Percentiles rank a stretch among this genome's conserved stretches.
Conservation (phyloP, 495 filamentous ascomycete genomes). For the Aspergillus saccharolyticus region DNA sequence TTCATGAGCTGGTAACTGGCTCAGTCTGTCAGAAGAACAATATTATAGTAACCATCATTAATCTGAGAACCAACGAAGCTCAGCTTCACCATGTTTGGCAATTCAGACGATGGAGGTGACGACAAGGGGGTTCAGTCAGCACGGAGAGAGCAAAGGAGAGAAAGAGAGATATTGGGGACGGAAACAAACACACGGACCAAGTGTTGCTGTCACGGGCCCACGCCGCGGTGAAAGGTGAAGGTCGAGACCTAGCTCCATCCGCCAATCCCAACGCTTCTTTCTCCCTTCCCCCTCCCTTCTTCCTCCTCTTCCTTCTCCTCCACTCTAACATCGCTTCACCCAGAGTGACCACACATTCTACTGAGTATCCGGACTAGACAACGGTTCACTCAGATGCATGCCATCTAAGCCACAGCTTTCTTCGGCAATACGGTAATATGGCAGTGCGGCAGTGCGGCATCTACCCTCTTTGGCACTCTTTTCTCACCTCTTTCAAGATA, state of each 20-base stretch:
- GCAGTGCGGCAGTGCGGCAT: too few relatives aligned
- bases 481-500: too few relatives aligned
- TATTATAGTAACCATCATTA: neutral
- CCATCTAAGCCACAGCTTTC: neutral
- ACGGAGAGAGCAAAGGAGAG: neutral
- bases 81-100: neutral
- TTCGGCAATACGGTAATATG: neutral
- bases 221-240: neutral
- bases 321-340: neutral
- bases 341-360: too few relatives aligned
- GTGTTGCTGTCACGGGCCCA: slow-evolving; percentile 15
- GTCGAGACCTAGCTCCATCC: slow-evolving; percentile 13
- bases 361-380: too few relatives aligned
- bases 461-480: neutral
- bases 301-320: neutral
- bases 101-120: neutral
- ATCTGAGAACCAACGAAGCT: neutral
- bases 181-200: slow-evolving; percentile 16
- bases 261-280: slow-evolving; percentile 7
- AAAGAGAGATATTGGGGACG: neutral
- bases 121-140: neutral
- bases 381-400: too few relatives aligned
- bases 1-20: neutral
- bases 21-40: neutral
- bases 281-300: too few relatives aligned